Evolutionary conservation across 371 early-diverging fungal genomes (phyloP), one percentile per base, ranked within the genome.

Genomic region (Syncephalis plumigaleata): DNA sequence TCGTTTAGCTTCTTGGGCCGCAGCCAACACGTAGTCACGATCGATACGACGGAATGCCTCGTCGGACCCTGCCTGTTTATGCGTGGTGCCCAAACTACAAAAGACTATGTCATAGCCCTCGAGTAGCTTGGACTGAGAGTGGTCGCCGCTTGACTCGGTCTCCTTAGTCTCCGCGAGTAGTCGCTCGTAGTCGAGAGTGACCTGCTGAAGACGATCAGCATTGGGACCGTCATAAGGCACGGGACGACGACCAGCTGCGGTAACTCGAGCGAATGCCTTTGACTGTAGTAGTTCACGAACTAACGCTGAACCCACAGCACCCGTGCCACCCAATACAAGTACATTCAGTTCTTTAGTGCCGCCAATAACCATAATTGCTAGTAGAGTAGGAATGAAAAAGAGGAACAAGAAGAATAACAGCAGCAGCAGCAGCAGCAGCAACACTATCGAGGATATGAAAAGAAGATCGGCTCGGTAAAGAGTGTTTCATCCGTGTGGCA

Each of bases 41-140:
- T 85, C 87, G 46, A 85, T 77, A 52, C 69, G 72, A 46, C 58
- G 53, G 50, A 84, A 87, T 4, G 60, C 65, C 15, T 75, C 78
- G 1, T 73, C 68, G 11, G 65, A 66, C 17, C 84, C 87, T 45
- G 79, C 74, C 46, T 61, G 69, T 7, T 66, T 68, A 0, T 75
- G 68, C 0, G 84, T 83, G 3, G 83, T 81, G 18, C 71, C 82
- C n/a, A 84, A 59, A 42, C 74, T 66, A 48, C 75, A 73, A 51
- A 69, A 80, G 22, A 75, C 77, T 47, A 70, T 67, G 50, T 71
- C 66, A 45, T 58, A 51, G n/a, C 0, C 25, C 11, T 11, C 15
- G 31, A 23, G 25, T 21, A 48, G 18, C 11, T 21, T 36, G 15
- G 40, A 21, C 36, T 3, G 45, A 22, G 44, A 36, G 15, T 39